Evolutionary conservation across 768 basidiomycete species (phyloP).

Genomic region (Trametes meyenii): DNA sequence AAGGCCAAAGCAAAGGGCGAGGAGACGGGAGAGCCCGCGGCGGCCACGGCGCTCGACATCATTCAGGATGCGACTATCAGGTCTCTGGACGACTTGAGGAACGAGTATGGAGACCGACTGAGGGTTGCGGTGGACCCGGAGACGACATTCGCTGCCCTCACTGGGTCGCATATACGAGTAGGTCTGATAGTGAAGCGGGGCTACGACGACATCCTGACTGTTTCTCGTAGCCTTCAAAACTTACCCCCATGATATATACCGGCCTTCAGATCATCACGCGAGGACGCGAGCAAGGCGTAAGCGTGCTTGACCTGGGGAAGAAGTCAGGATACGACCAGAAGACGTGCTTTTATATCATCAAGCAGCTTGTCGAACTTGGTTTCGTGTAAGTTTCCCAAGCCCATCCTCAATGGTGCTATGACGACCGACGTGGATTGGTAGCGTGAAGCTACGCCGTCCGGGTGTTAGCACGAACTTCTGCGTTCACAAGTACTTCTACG

Average conservation of each 20-base stretch:
- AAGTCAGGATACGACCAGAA: conserved; percentile 86
- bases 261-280: conserved; percentile 85
- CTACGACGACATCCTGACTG: not conserved
- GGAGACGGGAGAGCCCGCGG: conserved; percentile 47
- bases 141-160: conserved; percentile 76
- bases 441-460: conserved; percentile 75
- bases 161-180: conserved; percentile 84
- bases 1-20: conserved; percentile 64
- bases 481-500: conserved; percentile 85
- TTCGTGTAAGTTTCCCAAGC: conserved; percentile 58
- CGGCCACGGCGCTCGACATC: conserved; percentile 49
- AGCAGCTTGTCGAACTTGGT: conserved; percentile 71
- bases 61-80: conserved; percentile 58
- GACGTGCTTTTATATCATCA: conserved; percentile 85
- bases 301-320: conserved; percentile 76
- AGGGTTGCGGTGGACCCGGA: conserved; percentile 78
- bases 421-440: not conserved
- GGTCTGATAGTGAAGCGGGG: conserved; percentile 30
- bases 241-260: conserved; percentile 85
- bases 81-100: conserved; percentile 57
- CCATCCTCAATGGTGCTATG: not conserved
- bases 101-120: conserved; percentile 61
- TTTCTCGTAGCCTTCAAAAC: conserved; percentile 62
- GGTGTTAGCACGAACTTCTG: conserved; percentile 78
- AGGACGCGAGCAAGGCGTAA: conserved; percentile 75